Conservation (phyloP, 805 yeast species). For the Blastobotrys attinorum region DNA sequence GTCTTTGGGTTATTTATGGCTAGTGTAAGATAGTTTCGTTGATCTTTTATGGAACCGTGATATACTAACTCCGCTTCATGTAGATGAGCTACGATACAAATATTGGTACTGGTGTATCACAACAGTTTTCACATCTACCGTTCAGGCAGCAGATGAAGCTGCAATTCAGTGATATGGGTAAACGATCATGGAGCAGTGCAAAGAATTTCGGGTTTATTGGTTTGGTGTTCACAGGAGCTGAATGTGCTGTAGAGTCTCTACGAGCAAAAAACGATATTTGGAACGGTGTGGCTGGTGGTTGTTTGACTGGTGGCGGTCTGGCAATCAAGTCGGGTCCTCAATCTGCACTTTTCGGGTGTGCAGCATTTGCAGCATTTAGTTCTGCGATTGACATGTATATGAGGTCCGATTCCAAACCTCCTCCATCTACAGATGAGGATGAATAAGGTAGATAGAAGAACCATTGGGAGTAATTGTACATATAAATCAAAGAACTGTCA, state of each 20-base stretch:
- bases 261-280: conserved; percentile 88
- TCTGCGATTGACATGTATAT: conserved; percentile 63
- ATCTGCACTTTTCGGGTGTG: conserved; percentile 87
- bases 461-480: too few species aligned
- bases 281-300: conserved; percentile 90
- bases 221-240: conserved; percentile 84
- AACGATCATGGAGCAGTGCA: conserved; percentile 79
- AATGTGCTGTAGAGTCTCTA: conserved; percentile 75
- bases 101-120: conserved; percentile 42
- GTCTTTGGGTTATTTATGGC: conserved; percentile 90
- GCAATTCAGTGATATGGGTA: conserved; percentile 89
- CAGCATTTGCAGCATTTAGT: conserved; percentile 94
- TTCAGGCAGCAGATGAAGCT: conserved; percentile 86
- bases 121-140: conserved; percentile 72
- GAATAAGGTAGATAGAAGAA: too few species aligned
- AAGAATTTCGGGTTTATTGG: conserved; percentile 93
- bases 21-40: conserved; percentile 18
- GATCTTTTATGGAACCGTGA: not conserved
- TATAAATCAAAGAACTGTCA: too few species aligned
- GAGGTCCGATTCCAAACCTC: conserved; percentile 73
- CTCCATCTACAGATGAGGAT: conserved; percentile 86
- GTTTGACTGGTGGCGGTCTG: conserved; percentile 93
- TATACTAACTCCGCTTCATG: too few species aligned
- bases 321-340: conserved; percentile 91
- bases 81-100: conserved; percentile 78